Evolutionary conservation across 805 yeast species (phyloP).

Genomic region (Pichia nakasei): DNA sequence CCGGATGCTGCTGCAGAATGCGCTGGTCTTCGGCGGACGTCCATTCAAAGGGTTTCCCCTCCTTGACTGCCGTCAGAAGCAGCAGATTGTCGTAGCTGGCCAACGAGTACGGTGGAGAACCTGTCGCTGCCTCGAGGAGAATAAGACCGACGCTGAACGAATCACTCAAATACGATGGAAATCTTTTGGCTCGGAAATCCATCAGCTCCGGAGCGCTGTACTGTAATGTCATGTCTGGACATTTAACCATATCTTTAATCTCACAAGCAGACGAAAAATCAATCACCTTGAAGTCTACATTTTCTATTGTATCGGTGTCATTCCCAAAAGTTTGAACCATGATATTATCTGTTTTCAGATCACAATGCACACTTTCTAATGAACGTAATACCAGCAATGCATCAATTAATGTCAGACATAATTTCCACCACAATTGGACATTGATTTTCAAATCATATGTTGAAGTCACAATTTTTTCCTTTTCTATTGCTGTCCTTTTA

Average conservation of each 20-base stretch:
- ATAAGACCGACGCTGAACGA: constrained; percentile 39
- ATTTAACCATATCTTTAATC: constrained; percentile 14
- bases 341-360: constrained; percentile 39
- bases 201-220: constrained; percentile 42
- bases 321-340: constrained; percentile 24
- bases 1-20: constrained; percentile 11
- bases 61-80: constrained; percentile 26
- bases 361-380: constrained; percentile 35
- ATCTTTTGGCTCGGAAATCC: constrained; percentile 20
- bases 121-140: constrained; percentile 37
- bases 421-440: constrained; percentile 24
- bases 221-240: constrained; percentile 30
- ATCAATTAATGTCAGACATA: constrained; percentile 21
- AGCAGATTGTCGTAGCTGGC: constrained; percentile 23
- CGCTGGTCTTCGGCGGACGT: constrained; percentile 20
- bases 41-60: constrained; percentile 27
- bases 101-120: constrained; percentile 34
- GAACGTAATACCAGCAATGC: constrained; percentile 21
- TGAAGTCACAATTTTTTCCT: background rate
- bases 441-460: constrained; percentile 17
- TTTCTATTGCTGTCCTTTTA: background rate
- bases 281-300: constrained; percentile 30
- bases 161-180: constrained; percentile 28
- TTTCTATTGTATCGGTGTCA: constrained; percentile 18
- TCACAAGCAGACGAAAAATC: constrained; percentile 38